Evolutionary conservation across 352 stramenopile genomes (phyloP).

Genomic region (Globisporangium barbulae): DNA sequence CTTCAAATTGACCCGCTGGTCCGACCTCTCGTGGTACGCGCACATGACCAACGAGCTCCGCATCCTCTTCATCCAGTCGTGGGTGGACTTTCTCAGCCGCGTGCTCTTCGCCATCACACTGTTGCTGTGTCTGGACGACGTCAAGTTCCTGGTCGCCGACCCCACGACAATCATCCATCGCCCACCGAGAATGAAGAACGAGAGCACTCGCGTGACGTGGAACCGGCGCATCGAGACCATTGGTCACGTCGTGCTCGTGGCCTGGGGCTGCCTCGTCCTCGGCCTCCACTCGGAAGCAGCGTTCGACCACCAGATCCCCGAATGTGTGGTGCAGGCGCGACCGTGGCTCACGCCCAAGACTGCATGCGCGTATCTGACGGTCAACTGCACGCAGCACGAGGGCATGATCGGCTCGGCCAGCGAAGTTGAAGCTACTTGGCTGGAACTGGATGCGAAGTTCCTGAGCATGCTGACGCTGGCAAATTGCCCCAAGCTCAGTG

Average conservation of each 20-base stretch:
- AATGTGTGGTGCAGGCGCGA: constrained; percentile 33
- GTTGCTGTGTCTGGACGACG: constrained; percentile 18
- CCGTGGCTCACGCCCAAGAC: constrained; percentile 31
- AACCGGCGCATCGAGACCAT: constrained; percentile 9
- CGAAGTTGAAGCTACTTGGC: constrained; percentile 14
- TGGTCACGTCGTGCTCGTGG: constrained; percentile 22
- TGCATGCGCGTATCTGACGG: constrained; percentile 37
- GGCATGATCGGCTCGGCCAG: constrained; percentile 5
- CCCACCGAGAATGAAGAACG: neutral
- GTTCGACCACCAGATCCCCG: constrained; percentile 3
- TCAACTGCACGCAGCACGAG: constrained; percentile 21
- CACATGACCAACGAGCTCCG: constrained; percentile 44
- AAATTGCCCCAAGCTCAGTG: constrained; percentile 27
- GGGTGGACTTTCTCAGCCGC: constrained; percentile 22
- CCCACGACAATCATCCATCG: constrained; percentile 4
- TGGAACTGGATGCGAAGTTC: constrained; percentile 13
- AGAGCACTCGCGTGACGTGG: constrained; percentile 3
- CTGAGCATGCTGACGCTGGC: constrained; percentile 22
- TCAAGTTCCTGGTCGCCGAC: constrained; percentile 23
- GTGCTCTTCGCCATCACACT: constrained; percentile 20
- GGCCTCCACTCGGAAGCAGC: constrained; percentile 25
- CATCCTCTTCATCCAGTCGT: constrained; percentile 25
- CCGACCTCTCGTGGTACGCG: constrained; percentile 35
- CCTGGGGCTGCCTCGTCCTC: constrained; percentile 28
- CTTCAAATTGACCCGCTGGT: constrained; percentile 29